Evolutionary conservation across 2,329 filamentous ascomycete genomes (phyloP), one percentile per base, ranked within the genome.

Genomic region (Colletotrichum viniferum): DNA sequence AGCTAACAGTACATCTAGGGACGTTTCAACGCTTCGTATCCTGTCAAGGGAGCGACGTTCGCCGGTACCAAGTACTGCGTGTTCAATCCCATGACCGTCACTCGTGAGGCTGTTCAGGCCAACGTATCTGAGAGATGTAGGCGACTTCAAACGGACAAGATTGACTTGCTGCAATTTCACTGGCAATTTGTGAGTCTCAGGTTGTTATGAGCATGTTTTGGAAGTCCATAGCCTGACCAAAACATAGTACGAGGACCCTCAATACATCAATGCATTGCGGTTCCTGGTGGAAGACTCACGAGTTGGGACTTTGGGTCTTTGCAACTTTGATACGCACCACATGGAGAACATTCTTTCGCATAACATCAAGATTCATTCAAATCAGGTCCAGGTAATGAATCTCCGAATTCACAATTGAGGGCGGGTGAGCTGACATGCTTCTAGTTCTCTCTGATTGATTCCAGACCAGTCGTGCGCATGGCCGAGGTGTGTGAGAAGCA

Each of bases 11-110:
- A 28, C 81, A 79, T 79, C 80, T 7, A 83, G 84, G 36, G 83
- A 80, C 14, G 83, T 14, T 83, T 80, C 56, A 81, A 81, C 7
- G 76, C 81, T 16, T 81, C 83, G 2, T 30, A 75, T 83, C 12
- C 72, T 78, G 66, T 80, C 8, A 78, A 74, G 21, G 48, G 77
- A 3, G 61, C 76, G 1, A 76, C 83, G 3, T 84, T 80, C 48
- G 82, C 83, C 0, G 83, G 82, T 2, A 85, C 82, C 0, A 85
- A 85, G 63, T 85, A 81, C 78, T 84, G 83, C 62, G 76, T 85
- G 3, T 85, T 85, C 67, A 77, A 78, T 7, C 79, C 82, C 0
- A 67, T 82, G 43, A 73, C 78, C 4, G 78, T 85, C 7, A 83
- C 81, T 1, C 73, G 78, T 9, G 77, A 80, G 3, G 81, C 76